phyloP scores from a whole-genome alignment of 2,329 filamentous ascomycete genomes.

The Zasmidium angulare region DNA sequence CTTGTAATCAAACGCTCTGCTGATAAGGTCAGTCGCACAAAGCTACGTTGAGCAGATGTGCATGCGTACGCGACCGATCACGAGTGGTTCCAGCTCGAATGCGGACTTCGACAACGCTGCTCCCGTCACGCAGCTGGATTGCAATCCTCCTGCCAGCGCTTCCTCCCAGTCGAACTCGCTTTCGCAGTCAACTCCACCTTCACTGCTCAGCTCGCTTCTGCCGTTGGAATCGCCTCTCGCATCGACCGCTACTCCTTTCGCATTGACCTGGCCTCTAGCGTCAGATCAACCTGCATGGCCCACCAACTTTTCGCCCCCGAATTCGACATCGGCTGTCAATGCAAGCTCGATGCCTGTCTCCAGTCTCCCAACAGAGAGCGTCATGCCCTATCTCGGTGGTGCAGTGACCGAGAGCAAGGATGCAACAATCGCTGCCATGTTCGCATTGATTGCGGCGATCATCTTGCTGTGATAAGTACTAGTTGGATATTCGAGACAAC shows the following conservation, averaged over 20 bases:
- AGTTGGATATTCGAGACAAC: background rate
- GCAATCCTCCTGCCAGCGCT: background rate
- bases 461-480: background rate
- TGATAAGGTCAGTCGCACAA: background rate
- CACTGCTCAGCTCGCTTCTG: too few relatives aligned
- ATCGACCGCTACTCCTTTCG: background rate
- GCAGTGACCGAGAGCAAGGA: background rate
- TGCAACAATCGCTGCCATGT: background rate
- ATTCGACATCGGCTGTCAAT: background rate
- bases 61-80: too few relatives aligned
- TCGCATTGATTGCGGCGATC: constrained; percentile 1
- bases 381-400: background rate
- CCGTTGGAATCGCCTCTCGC: background rate
- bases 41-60: background rate
- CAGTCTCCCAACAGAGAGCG: background rate
- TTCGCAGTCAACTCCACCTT: background rate
- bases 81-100: too few relatives aligned
- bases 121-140: background rate
- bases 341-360: background rate
- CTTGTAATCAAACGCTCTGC: too few relatives aligned
- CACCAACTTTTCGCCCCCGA: background rate
- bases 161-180: background rate
- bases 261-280: background rate
- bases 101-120: background rate
- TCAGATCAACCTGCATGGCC: too few relatives aligned